Base-by-base conservation (phyloP, 2,329 filamentous ascomycete species). In the Ophiostoma sp. region DNA sequence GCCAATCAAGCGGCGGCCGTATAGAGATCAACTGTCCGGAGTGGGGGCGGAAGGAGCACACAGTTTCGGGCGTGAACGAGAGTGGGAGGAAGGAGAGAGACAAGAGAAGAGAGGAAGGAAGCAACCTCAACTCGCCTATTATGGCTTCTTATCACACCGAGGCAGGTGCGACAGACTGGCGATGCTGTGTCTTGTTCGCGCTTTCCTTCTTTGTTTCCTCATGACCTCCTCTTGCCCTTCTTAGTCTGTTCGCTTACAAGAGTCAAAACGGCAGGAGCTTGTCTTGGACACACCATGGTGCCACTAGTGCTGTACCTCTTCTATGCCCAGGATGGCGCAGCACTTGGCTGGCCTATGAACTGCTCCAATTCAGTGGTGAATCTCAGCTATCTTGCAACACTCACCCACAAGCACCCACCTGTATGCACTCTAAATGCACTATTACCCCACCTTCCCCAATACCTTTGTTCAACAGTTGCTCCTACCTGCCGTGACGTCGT, bases 141-240 rank as follows among this genome's bases (percentile, higher is more conserved):
- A 57, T 31, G 23, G n/a, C 48, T 57, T 57, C 8, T 62, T 20
- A 33, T n/a, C 13, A 33, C 57, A 35, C 57, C 31, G 15, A 35
- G 27, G 27, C 27, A 62, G 57, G 57, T 62, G 57, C 52, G 52
- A 57, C 52, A 57, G 23, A 57, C 52, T 57, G 52, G 15, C 6
- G n/a, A 35, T 27, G 15, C 4, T 20, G 57, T 62, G 57, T 35
- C 31, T 5, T 20, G 8, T 8, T n/a, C 35, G 31, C 15, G 57
- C 52, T 54, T 71, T 33, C 68, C 66, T 67, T n/a, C 68, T 39
- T 68, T 35, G 27, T 62, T 39, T 66, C 33, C 64, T 60, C 66
- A 39, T 52, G n/a, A 39, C 1, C 39, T 41, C 23, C n/a, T n/a
- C n/a, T 33, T 71, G 39, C 33, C 68, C 20, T 70, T 41, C 44